These are phyloP conservation scores for Annulohypoxylon stygium DNA, from an alignment of 495 filamentous ascomycete species.

Conservation along the genomic window DNA sequence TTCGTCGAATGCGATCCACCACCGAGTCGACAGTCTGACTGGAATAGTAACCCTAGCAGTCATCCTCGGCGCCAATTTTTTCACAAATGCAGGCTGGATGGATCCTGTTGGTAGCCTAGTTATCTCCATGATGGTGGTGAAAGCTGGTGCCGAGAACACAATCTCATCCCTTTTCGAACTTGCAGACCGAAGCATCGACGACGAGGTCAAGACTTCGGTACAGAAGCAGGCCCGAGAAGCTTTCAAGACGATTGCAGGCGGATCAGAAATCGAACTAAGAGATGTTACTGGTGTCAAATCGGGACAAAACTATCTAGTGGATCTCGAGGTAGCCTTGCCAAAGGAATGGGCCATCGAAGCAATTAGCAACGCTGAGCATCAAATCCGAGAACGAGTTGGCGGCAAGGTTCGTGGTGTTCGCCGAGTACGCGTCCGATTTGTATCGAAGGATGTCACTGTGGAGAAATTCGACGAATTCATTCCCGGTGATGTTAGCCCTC, in stretches of 20 bases:
- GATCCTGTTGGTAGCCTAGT: conserved; percentile 95
- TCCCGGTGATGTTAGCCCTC: conserved; percentile 69
- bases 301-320: conserved; percentile 94
- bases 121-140: conserved; percentile 92
- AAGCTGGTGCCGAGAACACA: conserved; percentile 90
- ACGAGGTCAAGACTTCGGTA: conserved; percentile 81
- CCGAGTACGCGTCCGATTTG: conserved; percentile 83
- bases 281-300: conserved; percentile 90
- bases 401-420: conserved; percentile 83
- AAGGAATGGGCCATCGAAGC: conserved; percentile 76
- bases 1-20: conserved; percentile 96
- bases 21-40: conserved; percentile 94
- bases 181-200: conserved; percentile 88
- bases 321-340: conserved; percentile 85
- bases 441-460: conserved; percentile 69
- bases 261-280: conserved; percentile 68
- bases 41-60: conserved; percentile 90
- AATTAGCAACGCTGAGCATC: conserved; percentile 76
- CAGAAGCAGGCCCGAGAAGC: conserved; percentile 71
- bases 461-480: conserved; percentile 86
- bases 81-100: conserved; percentile 86
- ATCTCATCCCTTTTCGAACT: conserved; percentile 84
- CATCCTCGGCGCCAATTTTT: conserved; percentile 89
- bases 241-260: conserved; percentile 62
- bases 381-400: conserved; percentile 76